Percentiles rank a stretch among this genome's conserved stretches.
phyloP scores from a whole-genome alignment of 192 early-diverging fungal genomes.

The Coemansia sp. region DNA sequence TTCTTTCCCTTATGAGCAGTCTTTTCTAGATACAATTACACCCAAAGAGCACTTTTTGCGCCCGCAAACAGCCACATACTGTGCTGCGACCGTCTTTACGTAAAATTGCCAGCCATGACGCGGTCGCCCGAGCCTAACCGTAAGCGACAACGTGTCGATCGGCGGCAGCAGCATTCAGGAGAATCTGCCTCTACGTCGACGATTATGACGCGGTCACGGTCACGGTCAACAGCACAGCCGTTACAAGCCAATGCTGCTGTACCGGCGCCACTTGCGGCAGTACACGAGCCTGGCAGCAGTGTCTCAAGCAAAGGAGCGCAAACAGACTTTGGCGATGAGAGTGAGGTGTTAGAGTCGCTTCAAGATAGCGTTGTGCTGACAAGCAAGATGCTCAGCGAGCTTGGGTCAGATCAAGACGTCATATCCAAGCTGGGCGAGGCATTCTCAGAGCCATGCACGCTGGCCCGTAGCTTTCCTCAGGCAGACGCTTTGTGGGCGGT shows the following conservation, averaged over 20 bases:
- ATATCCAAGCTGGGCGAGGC: slow-evolving; percentile 30
- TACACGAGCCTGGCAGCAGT: background rate
- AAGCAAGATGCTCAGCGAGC: slow-evolving; percentile 17
- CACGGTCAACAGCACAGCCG: slow-evolving; percentile 33
- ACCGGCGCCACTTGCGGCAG: background rate
- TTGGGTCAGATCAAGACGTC: slow-evolving; percentile 27
- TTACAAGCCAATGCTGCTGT: background rate
- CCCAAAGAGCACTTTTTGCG: slow-evolving; percentile 4
- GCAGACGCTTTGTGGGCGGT: slow-evolving; percentile 15
- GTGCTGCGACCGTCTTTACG: background rate
- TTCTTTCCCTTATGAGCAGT: background rate
- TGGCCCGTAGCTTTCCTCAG: slow-evolving; percentile 53
- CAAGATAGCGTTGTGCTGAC: slow-evolving; percentile 23
- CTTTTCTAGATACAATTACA: background rate
- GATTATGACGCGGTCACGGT: slow-evolving; percentile 49
- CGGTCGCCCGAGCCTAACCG: slow-evolving; percentile 32
- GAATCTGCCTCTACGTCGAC: slow-evolving; percentile 12
- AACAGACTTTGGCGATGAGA: background rate
- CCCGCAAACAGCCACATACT: background rate
- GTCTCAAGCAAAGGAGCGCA: background rate
- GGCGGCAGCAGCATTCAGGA: slow-evolving; percentile 13
- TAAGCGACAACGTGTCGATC: slow-evolving; percentile 38
- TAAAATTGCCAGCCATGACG: slow-evolving; percentile 19
- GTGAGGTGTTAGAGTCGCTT: background rate
- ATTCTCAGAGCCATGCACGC: slow-evolving; percentile 47